phyloP scores from a whole-genome alignment of 2,329 filamentous ascomycete genomes.

The Seiridium unicorne region DNA sequence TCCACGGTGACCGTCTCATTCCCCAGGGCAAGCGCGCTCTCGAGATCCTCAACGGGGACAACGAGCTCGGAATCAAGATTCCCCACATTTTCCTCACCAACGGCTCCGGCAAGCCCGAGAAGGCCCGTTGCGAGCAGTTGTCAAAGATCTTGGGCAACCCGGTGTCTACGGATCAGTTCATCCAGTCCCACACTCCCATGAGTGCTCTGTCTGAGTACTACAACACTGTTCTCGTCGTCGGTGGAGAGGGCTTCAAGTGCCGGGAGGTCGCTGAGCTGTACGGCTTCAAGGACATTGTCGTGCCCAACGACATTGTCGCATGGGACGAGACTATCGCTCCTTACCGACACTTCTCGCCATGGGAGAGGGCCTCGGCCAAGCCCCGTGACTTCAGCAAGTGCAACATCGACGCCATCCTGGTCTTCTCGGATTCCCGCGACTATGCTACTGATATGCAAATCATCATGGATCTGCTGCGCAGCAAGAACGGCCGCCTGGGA shows the following conservation, averaged over 20 bases:
- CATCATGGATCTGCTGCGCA: slow-evolving; percentile 70
- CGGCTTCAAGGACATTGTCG: slow-evolving; percentile 71
- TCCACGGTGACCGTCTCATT: slow-evolving; percentile 70
- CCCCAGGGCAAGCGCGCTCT: slow-evolving; percentile 65
- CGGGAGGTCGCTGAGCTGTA: slow-evolving; percentile 72
- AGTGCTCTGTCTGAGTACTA: slow-evolving; percentile 74
- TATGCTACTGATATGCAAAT: slow-evolving; percentile 76
- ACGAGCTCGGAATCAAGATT: slow-evolving; percentile 77
- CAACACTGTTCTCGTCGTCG: slow-evolving; percentile 71
- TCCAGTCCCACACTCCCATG: slow-evolving; percentile 77
- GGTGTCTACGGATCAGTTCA: slow-evolving; percentile 71
- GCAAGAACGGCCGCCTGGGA: slow-evolving; percentile 63
- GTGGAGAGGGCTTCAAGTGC: slow-evolving; percentile 73
- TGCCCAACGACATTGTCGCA: slow-evolving; percentile 72
- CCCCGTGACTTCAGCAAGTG: slow-evolving; percentile 70
- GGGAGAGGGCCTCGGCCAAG: slow-evolving; percentile 64
- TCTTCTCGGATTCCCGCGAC: slow-evolving; percentile 72
- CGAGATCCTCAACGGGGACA: slow-evolving; percentile 72
- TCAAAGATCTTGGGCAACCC: slow-evolving; percentile 64
- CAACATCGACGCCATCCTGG: slow-evolving; percentile 73
- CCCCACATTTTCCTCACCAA: slow-evolving; percentile 74
- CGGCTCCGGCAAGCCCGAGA: slow-evolving; percentile 70
- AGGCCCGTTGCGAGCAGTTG: slow-evolving; percentile 63
- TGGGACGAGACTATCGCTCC: slow-evolving; percentile 69
- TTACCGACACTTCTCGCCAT: slow-evolving; percentile 65